phyloP scores from a whole-genome alignment of 2,329 filamentous ascomycete genomes.

The Pseudopithomyces chartarum region DNA sequence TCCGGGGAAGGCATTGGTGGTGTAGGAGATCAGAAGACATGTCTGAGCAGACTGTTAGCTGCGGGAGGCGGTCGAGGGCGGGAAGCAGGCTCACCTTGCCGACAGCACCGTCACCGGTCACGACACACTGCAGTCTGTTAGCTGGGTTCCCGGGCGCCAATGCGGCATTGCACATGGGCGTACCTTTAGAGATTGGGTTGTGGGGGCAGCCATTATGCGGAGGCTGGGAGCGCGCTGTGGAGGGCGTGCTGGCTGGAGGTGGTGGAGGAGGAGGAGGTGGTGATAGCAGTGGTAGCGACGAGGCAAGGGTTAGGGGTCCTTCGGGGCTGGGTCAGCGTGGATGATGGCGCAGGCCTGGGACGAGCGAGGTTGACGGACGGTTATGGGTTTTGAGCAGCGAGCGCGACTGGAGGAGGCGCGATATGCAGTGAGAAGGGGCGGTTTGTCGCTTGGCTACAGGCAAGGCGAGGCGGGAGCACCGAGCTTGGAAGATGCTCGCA shows the following conservation, averaged over 20 bases:
- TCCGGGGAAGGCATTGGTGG: constrained; percentile 98
- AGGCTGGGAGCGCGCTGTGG: constrained; percentile 16
- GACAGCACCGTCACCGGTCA: constrained; percentile 98
- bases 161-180: constrained; percentile 8
- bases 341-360: background rate
- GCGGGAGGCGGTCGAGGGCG: constrained; percentile 13
- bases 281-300: background rate
- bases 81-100: constrained; percentile 75
- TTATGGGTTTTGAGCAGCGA: constrained; percentile 20
- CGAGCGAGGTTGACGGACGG: constrained; percentile 1
- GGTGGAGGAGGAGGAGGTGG: constrained; percentile 5
- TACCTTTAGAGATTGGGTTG: constrained; percentile 92
- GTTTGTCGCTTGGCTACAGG: constrained; percentile 44
- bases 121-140: constrained; percentile 75
- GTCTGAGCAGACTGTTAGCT: constrained; percentile 64
- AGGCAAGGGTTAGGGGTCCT: constrained; percentile 2
- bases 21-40: constrained; percentile 98
- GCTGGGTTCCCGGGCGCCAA: constrained; percentile 7
- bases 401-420: constrained; percentile 27
- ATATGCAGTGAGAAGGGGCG: constrained; percentile 41
- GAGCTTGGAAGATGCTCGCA: constrained; percentile 26
- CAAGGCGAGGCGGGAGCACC: constrained; percentile 36
- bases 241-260: constrained; percentile 9
- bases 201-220: constrained; percentile 72
- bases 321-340: constrained; percentile 3